phyloP scores from a whole-genome alignment of 129 eudicot genomes.

The Saposhnikovia divaricata region DNA sequence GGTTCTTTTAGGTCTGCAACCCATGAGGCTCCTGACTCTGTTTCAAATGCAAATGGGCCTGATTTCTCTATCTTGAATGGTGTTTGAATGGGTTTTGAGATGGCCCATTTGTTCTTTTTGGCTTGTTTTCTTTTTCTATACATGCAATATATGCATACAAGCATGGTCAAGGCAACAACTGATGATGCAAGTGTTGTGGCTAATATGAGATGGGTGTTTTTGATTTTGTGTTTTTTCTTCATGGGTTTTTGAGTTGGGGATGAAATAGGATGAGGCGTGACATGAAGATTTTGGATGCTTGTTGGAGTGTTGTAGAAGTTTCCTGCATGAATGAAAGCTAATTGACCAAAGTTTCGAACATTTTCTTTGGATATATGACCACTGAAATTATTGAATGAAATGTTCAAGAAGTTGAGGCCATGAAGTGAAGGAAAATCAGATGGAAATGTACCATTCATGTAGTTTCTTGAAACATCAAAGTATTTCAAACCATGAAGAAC shows the following conservation, averaged over 20 bases:
- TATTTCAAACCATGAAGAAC: slow-evolving; percentile 30
- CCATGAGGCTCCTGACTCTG: slow-evolving; percentile 97
- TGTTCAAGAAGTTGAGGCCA: slow-evolving; percentile 55
- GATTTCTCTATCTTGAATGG: slow-evolving; percentile 72
- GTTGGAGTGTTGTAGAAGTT: slow-evolving; percentile 13
- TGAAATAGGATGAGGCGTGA: slow-evolving; percentile 22
- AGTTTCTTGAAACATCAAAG: slow-evolving; percentile 62
- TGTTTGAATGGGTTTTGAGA: slow-evolving; percentile 65
- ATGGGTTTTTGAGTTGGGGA: slow-evolving; percentile 20
- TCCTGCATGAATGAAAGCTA: slow-evolving; percentile 64
- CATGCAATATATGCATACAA: slow-evolving; percentile 21
- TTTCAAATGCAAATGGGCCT: slow-evolving; percentile 88
- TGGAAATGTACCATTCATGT: slow-evolving; percentile 54
- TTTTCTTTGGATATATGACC: slow-evolving; percentile 27
- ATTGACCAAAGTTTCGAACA: slow-evolving; percentile 41
- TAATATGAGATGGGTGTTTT: slow-evolving; percentile 21
- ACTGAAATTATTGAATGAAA: slow-evolving; percentile 72
- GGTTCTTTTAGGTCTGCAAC: slow-evolving; percentile 77
- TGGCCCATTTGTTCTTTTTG: slow-evolving; percentile 66
- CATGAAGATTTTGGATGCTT: slow-evolving; percentile 16
- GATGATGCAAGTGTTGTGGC: slow-evolving; percentile 33
- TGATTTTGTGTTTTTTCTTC: slow-evolving; percentile 1
- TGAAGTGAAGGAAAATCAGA: slow-evolving; percentile 55
- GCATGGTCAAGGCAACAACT: slow-evolving; percentile 13
- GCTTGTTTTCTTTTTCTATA: slow-evolving; percentile 37